Base-by-base conservation (phyloP, 2,329 filamentous ascomycete genomes). In the Penicillium capsulatum region DNA sequence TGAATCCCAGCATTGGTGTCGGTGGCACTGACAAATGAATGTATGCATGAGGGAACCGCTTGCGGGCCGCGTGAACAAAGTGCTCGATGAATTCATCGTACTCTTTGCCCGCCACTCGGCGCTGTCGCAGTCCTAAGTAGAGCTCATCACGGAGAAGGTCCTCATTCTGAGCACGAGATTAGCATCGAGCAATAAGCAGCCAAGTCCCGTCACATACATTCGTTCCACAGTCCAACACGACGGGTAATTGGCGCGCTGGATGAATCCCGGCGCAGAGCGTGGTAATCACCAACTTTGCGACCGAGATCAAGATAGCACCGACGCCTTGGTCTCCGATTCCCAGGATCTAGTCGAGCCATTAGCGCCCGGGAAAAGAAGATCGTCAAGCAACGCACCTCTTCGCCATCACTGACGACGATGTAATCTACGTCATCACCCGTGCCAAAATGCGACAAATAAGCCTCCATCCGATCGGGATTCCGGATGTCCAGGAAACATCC, bases 261-360 rank as follows among this genome's bases (percentile, higher is more conserved):
- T 94, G 85, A 5, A 95, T 79, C 6, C 89, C 89, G n/a, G 85
- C 88, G 60, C 88, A 94, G 0, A 92, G 68, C 0, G 89, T 94
- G 17, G 86, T 88, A 29, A 94, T 73, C 7, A 83, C 83, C 17
- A 94, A 70, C 59, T 95, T 94, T 5, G 89, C 89, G 1, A 87
- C 75, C 2, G 84, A 89, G 43, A 94, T 94, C 27, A 94, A 71
- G 36, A 94, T 84, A 2, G 83, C 87, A 4, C 89, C 88, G 1
- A 87, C 83, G 1, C 89, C 89, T 65, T 94, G 88, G 56, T 94
- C 89, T 1, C 89, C 88, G 42, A 94, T 94, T 1, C 89, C 88
- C 0, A 94, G 73, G 32, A 94, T 94, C 66, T 89, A 72, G 9
- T 11, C 9, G 10, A 47, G 71, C 74, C 13, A 6, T 13, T 17